phyloP scores from a whole-genome alignment of 768 basidiomycete genomes.

The Pulveroboletus sp. region DNA sequence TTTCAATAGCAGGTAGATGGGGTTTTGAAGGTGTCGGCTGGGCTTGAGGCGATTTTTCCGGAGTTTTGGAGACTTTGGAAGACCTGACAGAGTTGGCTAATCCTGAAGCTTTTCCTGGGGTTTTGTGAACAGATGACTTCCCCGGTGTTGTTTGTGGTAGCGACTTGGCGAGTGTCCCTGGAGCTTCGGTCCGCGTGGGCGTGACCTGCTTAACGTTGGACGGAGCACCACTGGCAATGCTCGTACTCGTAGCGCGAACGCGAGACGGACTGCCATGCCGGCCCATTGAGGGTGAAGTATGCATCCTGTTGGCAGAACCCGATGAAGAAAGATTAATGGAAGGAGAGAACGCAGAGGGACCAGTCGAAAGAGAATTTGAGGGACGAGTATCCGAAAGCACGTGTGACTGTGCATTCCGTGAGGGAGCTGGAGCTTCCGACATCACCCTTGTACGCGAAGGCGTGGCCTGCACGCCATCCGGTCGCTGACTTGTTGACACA shows the following conservation, averaged over 20 bases:
- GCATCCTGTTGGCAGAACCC: slow-evolving; percentile 32
- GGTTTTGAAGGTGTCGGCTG: slow-evolving; percentile 20
- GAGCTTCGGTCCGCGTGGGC: slow-evolving; percentile 9
- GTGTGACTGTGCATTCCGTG: slow-evolving; percentile 22
- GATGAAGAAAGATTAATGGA: slow-evolving; percentile 39
- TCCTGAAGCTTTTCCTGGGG: slow-evolving; percentile 20
- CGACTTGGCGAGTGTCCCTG: slow-evolving; percentile 15
- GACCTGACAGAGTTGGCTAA: slow-evolving; percentile 23
- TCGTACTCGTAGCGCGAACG: slow-evolving; percentile 16
- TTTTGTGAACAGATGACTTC: slow-evolving; percentile 13
- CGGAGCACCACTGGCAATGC: slow-evolving; percentile 1
- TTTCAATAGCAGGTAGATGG: slow-evolving; percentile 14
- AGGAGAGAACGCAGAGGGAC: slow-evolving; percentile 24
- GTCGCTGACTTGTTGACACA: slow-evolving; percentile 13
- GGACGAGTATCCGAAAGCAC: slow-evolving; percentile 21
- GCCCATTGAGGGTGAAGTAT: slow-evolving; percentile 25
- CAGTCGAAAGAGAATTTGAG: slow-evolving; percentile 25
- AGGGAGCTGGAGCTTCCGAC: slow-evolving; percentile 36
- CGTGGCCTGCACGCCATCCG: slow-evolving; percentile 29
- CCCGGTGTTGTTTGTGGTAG: slow-evolving; percentile 17
- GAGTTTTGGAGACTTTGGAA: slow-evolving; percentile 18
- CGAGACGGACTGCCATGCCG: slow-evolving; percentile 12
- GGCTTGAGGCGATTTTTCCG: slow-evolving; percentile 16
- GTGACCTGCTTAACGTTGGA: slow-evolving; percentile 12
- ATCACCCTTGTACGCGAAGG: slow-evolving; percentile 40